These are phyloP conservation scores for Dorcoceras hygrometricum DNA, from an alignment of 257 asterid species.

Conservation along the genomic window DNA sequence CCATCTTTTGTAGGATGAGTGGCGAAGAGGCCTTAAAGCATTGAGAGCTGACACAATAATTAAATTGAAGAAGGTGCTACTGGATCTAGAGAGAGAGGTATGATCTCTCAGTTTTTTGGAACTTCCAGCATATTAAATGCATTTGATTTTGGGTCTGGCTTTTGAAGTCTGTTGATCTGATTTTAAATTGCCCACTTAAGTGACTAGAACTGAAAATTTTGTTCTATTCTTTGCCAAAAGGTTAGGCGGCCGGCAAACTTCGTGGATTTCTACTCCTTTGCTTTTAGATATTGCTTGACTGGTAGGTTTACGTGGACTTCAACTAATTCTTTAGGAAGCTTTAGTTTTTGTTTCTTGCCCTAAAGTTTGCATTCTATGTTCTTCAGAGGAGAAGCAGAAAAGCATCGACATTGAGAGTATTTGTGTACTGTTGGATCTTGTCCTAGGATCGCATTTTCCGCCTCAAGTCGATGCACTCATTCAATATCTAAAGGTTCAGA, in stretches of 20 bases:
- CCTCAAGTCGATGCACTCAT: constrained; percentile 62
- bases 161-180: background rate
- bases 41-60: constrained; percentile 49
- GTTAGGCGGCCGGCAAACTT: constrained; percentile 60
- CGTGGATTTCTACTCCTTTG: constrained; percentile 57
- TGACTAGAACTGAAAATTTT: constrained; percentile 12
- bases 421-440: constrained; percentile 67
- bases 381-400: constrained; percentile 82
- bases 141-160: constrained; percentile 8
- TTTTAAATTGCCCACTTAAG: constrained; percentile 3
- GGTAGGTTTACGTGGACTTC: constrained; percentile 38
- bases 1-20: constrained; percentile 59
- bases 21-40: constrained; percentile 70
- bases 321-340: constrained; percentile 13
- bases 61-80: constrained; percentile 60
- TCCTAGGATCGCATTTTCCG: constrained; percentile 56
- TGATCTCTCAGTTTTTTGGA: background rate
- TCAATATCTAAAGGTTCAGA: constrained; percentile 66
- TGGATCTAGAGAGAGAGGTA: constrained; percentile 73
- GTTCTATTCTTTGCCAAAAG: constrained; percentile 39
- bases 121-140: background rate
- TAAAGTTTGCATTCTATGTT: constrained; percentile 25
- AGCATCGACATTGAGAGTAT: constrained; percentile 70
- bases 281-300: constrained; percentile 73
- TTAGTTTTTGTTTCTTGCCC: background rate